Base-by-base conservation (phyloP, 179 eudicot species). In the Camellia oleifera region DNA sequence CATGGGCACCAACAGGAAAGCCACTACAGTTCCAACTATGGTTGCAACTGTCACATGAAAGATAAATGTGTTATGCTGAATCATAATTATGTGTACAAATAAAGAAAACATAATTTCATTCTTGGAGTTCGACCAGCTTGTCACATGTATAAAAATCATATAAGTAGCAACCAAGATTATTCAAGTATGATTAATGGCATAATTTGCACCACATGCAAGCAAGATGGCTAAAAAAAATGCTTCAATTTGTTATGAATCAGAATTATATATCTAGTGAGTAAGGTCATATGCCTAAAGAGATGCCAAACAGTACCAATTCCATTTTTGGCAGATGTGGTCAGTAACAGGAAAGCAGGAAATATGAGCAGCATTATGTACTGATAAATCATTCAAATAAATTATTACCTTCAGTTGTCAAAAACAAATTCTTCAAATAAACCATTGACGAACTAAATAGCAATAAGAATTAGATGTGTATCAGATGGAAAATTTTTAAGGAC, bases 1-100 rank as follows among this genome's bases (percentile, higher is more conserved):
- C 98, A 93, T 92, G 70, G 98, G 98, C 76, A 93, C 97, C 84
- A 93, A 48, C 80, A 82, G 80, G 83, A 88, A 93, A 26, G 98
- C 98, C 82, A 91, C 87, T 15, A 69, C 80, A 61, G 98, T 93
- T 57, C 98, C 98, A 79, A 89, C 77, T 14, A 87, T 87, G 14
- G 98, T 93, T 63, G 92, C 94, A 83, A 94, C 98, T 94, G 84
- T 32, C 78, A 78, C 63, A 77, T 23, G 79, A 76, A 4, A 65
- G 23, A 7, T 58, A 40, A 20, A n/a, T 2, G 26, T 52, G 80
- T 66, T 65, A 65, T 50, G 20, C 7, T 48, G 14, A 77, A 65
- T 45, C 57, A 44, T 53, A 20, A 10, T 46, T 45, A 12, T 10
- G 50, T 6, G 2, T 76, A 26, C 72, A 50, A 48, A 15, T 45